Base-by-base conservation (phyloP, 2,329 filamentous ascomycete species). In the Calonectria pseudoturangicola region DNA sequence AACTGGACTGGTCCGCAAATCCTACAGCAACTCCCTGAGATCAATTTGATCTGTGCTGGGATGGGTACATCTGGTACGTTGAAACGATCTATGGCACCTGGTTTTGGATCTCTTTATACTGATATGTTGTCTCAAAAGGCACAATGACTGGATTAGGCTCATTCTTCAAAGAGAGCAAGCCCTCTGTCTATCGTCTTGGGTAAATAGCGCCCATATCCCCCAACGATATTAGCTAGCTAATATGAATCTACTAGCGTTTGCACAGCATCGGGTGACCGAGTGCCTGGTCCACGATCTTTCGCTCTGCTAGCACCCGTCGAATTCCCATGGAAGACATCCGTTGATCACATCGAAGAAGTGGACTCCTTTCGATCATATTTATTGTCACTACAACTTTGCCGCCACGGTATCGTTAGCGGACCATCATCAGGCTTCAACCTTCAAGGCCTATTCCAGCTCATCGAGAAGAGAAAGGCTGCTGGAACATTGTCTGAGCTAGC, bases 381-480 rank as follows among this genome's bases (percentile, higher is more conserved):
- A 27, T 15, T 60, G 16, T 60, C 54, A 18, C 8, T 60, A 16
- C 12, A 60, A 9, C 54, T 60, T 9, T 60, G 54, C 15, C 54
- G 54, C 21, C 54, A 60, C 9, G 54, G 54, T 2, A 60, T 60
- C 15, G 54, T 60, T 15, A 43, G 54, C 33, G 54, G 54, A 1
- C 54, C 54, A 27, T 60, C 54, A 16, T 60, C 54, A 4, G 54
- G 54, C 3, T 60, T 60, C 54, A 60, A 60, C 33, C 54, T 60
- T 15, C 54, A 60, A 41, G 54, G 54, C 1, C 7, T 60, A 3
- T 60, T 41, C 12, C 54, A 60, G 5, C 54, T 60, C 8, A 41
- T 60, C 9, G 54, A 60, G 54, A 60, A 60, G 10, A 21, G 54
- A 39, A 60, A 60, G 16, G 36, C 36, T 4, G 54, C 33, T 8